Evolutionary conservation across 352 stramenopile species (phyloP).

Genomic region (Globisporangium rhizosaccharum): DNA sequence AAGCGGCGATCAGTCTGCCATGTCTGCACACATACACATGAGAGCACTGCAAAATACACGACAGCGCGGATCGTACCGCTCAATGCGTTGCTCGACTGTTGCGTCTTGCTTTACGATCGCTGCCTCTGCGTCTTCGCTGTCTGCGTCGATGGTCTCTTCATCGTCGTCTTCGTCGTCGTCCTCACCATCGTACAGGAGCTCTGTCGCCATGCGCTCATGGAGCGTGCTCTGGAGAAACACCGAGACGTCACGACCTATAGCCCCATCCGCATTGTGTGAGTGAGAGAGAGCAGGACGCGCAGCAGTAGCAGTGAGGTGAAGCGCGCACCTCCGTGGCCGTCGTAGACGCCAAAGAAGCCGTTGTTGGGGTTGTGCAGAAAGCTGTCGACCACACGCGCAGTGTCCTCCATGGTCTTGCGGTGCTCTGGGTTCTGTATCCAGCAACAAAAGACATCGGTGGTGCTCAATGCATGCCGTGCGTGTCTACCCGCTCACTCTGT

Average conservation of each 20-base stretch:
- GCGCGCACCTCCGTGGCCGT: conserved; percentile 63
- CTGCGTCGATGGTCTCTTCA: neutral
- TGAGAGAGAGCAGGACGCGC: neutral
- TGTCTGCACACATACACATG: neutral
- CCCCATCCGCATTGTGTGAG: neutral
- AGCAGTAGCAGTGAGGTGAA: too few species aligned
- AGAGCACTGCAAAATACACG: neutral
- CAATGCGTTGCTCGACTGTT: conserved; percentile 52
- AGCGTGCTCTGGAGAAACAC: conserved; percentile 59
- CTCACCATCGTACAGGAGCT: conserved; percentile 28
- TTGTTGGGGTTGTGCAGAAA: conserved; percentile 46
- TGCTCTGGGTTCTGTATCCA: conserved; percentile 52
- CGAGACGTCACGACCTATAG: conserved; percentile 56
- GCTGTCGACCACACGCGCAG: conserved; percentile 62
- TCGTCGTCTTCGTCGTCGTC: neutral
- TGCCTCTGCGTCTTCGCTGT: neutral
- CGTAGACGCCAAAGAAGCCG: conserved; percentile 76
- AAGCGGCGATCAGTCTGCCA: neutral
- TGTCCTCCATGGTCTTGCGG: conserved; percentile 84
- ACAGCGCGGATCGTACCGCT: conserved; percentile 26
- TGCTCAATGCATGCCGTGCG: neutral
- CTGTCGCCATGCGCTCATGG: conserved; percentile 53
- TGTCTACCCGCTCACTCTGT: neutral
- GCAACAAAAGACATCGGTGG: neutral
- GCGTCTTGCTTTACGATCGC: conserved; percentile 12